phyloP scores from a whole-genome alignment of 768 basidiomycete genomes.

The Tricholoma sp. region DNA sequence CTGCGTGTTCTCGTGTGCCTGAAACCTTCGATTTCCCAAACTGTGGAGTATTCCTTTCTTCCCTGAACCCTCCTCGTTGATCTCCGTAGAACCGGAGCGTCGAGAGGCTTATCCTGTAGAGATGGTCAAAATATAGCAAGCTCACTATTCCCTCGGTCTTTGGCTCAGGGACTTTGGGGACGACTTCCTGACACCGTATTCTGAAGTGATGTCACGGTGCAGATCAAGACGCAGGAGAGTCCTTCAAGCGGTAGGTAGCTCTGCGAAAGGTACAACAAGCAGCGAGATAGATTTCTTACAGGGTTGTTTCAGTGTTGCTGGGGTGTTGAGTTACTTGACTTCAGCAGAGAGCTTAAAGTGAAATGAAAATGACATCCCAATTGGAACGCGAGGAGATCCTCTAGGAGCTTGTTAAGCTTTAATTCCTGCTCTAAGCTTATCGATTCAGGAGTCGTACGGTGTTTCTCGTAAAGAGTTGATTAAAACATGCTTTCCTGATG shows the following conservation, averaged over 20 bases:
- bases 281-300: neutral
- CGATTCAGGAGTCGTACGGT: conserved; percentile 12
- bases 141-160: neutral
- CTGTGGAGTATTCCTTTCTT: no score
- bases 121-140: neutral
- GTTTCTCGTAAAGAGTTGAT: conserved; percentile 1
- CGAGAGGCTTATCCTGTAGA: no score
- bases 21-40: no score
- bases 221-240: no score
- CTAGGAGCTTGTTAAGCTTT: conserved; percentile 14
- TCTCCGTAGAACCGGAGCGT: no score
- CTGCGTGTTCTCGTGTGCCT: no score
- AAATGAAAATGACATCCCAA: neutral
- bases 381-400: conserved; percentile 9
- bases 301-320: neutral
- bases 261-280: neutral
- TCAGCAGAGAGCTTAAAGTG: neutral
- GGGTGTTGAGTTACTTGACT: neutral
- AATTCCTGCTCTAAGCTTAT: conserved; percentile 14
- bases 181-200: neutral
- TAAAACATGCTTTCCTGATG: conserved; percentile 2
- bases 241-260: neutral
- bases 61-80: no score
- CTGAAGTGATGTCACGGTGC: no score
- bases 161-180: neutral